Percentiles rank a stretch among this genome's conserved stretches.
These are phyloP conservation scores for Triticum urartu DNA, from an alignment of 176 grass and related monocot species.

Conservation along the genomic window DNA sequence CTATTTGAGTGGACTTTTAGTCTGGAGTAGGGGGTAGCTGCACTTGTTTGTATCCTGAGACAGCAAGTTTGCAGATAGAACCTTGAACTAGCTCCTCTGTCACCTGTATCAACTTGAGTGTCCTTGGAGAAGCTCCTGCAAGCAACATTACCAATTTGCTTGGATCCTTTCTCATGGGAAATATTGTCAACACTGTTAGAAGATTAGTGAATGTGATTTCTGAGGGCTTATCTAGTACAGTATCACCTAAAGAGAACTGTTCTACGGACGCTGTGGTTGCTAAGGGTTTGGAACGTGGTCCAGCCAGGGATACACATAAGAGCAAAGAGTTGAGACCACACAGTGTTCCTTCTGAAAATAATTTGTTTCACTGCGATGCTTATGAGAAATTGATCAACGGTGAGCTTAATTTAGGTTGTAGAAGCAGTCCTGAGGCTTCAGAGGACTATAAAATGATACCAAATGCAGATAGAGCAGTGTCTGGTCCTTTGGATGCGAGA, in stretches of 20 bases:
- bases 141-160: neutral
- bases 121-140: neutral
- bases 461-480: slow-evolving; percentile 15
- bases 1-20: slow-evolving; percentile 4
- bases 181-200: slow-evolving; percentile 24
- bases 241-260: slow-evolving; percentile 17
- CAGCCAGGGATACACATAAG: neutral
- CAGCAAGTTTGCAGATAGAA: neutral
- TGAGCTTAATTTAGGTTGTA: neutral
- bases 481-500: neutral
- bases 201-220: neutral
- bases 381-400: neutral
- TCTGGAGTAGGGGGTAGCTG: neutral
- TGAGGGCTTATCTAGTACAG: neutral
- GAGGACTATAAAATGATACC: neutral
- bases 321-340: slow-evolving; percentile 1
- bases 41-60: neutral
- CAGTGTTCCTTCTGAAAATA: slow-evolving; percentile 9
- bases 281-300: neutral
- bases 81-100: slow-evolving; percentile 15
- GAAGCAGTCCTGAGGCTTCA: neutral
- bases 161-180: slow-evolving; percentile 25
- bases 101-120: neutral
- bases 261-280: neutral
- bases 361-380: neutral